phyloP scores from a whole-genome alignment of 768 basidiomycete genomes.

The Suillus hirtellus region DNA sequence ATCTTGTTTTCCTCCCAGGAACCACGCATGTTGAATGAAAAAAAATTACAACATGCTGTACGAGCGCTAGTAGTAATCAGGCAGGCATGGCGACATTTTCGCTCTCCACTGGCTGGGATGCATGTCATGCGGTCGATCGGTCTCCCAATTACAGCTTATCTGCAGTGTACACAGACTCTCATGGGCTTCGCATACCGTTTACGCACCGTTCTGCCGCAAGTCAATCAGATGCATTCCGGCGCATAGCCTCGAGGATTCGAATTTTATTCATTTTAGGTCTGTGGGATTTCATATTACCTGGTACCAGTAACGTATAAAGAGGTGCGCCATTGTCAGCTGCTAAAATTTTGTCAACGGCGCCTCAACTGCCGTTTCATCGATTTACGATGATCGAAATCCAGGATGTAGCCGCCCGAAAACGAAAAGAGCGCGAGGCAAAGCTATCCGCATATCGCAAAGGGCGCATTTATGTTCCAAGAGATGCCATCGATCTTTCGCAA shows the following conservation, averaged over 20 bases:
- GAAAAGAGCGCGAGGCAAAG: constrained; percentile 22
- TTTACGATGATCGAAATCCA: neutral
- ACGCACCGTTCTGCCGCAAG: neutral
- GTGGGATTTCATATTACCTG: neutral
- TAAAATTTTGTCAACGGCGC: neutral
- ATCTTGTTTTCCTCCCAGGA: neutral
- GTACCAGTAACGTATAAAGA: neutral
- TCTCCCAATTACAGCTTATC: neutral
- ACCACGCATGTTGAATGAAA: neutral
- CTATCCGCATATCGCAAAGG: constrained; percentile 15
- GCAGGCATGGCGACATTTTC: neutral
- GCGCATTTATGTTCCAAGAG: constrained; percentile 7
- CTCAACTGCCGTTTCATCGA: neutral
- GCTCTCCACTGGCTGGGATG: neutral
- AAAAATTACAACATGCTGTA: neutral
- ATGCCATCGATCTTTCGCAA: constrained; percentile 22
- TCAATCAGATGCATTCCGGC: neutral
- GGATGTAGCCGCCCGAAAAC: constrained; percentile 22
- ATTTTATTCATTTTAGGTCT: neutral
- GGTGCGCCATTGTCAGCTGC: neutral
- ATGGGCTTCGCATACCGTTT: neutral
- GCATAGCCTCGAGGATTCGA: neutral
- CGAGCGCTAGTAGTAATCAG: neutral
- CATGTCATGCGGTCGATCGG: neutral
- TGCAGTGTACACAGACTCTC: neutral